Base-by-base conservation (phyloP, 805 yeast species). In the Kluyveromyces dobzhanskii region DNA sequence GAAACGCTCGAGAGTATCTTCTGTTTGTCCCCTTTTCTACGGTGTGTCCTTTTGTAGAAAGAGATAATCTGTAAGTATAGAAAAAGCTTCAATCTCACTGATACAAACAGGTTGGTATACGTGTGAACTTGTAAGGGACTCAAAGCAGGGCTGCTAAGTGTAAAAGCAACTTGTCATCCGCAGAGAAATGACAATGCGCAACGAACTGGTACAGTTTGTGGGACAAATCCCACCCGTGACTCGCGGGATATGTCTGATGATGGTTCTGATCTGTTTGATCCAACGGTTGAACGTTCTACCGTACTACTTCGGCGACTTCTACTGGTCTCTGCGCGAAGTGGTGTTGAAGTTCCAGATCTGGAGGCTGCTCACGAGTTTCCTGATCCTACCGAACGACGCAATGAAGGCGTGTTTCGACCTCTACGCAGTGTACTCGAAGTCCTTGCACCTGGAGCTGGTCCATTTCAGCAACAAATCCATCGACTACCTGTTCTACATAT, bases 171-270 rank as follows among this genome's bases (percentile, higher is more conserved):
- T n/a, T n/a, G n/a, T n/a, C n/a, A n/a, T n/a, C n/a, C n/a, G n/a
- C n/a, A n/a, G n/a, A 21, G 21, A 8, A 6, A 30, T 30, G 32
- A 30, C 32, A 10, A 17, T 30, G 32, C 18, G 32, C 8, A 30
- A 30, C 32, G 43, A 35, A 16, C 24, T 35, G 30, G 27, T 30
- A 13, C 45, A 43, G 30, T 23, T 43, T 16, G 28, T 40, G 3
- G 16, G 40, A 6, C 43, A 43, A 16, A 73, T 79, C 5, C 85
- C 85, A 1, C 80, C 82, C 3, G 75, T 78, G 18, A 78, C 85
- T 3, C 62, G 84, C 44, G 67, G 71, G 32, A 60, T 78, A 39
- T 70, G 76, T 3, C 59, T 75, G 19, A 51, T 71, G 3, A 61
- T 79, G 1, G 61, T 74, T 17, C 57, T 67, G 10, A 64, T 69